Evolutionary conservation across 805 yeast species (phyloP), one percentile per base, ranked within the genome.

Genomic region (Tetrapisispora iriomotensis): DNA sequence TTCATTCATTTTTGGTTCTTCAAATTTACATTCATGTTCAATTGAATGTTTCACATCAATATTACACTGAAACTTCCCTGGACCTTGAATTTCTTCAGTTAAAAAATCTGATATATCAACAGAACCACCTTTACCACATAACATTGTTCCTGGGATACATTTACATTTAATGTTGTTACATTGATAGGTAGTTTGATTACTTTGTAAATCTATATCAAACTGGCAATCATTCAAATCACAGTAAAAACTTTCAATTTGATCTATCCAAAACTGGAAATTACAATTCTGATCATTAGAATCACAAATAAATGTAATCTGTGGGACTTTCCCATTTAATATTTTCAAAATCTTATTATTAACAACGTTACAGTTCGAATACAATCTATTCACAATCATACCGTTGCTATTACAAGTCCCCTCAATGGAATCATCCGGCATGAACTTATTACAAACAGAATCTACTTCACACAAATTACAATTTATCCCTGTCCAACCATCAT

Each of bases 231-330:
- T 62, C 48, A 92, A 71, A 34, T 81, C 92, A 66, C 98, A 92
- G 59, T 75, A 92, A 60, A 92, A 92, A 43, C 94, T 80, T 59
- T 92, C 98, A 33, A 71, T 66, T 58, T 86, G 76, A 49, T 80
- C 96, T 46, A 92, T 85, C 98, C 98, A 92, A 56, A 92, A 86
- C 61, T 92, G 97, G 64, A 92, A 86, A 57, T 86, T 78, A 63
- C 98, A 92, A 9, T 60, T 61, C 14, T 63, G 71, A 0, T 75
- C 65, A 1, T 81, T 71, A 50, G 69, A 75, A 54, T 84, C 78
- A 66, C 98, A 92, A 29, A 86, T 74, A 62, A 92, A 90, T 0
- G 96, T 87, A 3, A 85, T 96, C 55, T 90, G 94, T 2, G 98
- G 97, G 38, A 70, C 72, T 59, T 77, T 74, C 0, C 95, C 96